Evolutionary conservation across 495 filamentous ascomycete species (phyloP), one percentile per base, ranked within the genome.

Genomic region (Xylaria nigripes): DNA sequence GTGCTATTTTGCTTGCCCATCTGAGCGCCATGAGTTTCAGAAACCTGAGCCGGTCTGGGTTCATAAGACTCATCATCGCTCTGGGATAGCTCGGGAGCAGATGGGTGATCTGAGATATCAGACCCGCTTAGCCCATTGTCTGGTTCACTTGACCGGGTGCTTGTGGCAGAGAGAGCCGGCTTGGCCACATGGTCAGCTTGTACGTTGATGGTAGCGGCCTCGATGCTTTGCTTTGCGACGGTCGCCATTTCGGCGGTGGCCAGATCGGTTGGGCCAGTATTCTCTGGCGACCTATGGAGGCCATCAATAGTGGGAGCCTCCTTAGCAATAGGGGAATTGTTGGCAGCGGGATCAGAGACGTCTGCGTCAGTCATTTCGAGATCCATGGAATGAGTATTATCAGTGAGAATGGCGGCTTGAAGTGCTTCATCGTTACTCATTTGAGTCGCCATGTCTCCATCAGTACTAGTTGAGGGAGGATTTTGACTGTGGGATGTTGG

Each of bases 361-460:
- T 45, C 48, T 21, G 21, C 42, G n/a, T 40, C 48, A 32, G 42
- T 32, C 43, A 49, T 46, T 10, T 25, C 15, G 25, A 21, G 18
- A 25, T 56, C 48, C 16, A 25, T 40, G 7, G n/a, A 19, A 24
- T 29, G 16, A 21, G 43, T 44, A 1, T 40, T 57, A n/a, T 53
- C 48, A 9, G 32, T 46, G 10, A 48, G 8, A 32, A 48, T 38
- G 8, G 55, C 55, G 16, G 43, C 48, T 25, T 57, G 42, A 6
- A 30, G 25, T 36, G 42, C 48, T 16, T 53, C 55, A 16, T 53
- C 50, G 22, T 46, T 46, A n/a, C 32, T 51, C 29, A 47, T 12
- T 32, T 54, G 25, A 7, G 24, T 10, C 8, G 69, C 68, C 36
- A 67, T 61, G 8, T 56, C 51, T 12, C 51, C 57, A 13, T 36